Base-by-base conservation (phyloP, 2,329 filamentous ascomycete species). In the Fusarium ramigenum region DNA sequence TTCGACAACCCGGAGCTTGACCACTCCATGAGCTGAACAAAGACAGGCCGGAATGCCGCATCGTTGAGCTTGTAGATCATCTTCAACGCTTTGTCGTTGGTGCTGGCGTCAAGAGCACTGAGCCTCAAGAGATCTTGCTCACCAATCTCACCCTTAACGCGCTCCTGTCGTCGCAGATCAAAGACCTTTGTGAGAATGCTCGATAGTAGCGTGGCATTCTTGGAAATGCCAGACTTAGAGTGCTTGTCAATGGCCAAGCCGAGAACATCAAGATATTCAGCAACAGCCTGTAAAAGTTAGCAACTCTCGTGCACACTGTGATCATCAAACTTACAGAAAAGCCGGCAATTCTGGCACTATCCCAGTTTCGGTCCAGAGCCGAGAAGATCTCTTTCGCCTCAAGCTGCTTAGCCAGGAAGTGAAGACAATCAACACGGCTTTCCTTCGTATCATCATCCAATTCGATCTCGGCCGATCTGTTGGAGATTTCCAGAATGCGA, bases 21-120 rank as follows among this genome's bases (percentile, higher is more conserved):
- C 93, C 95, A 98, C 64, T 97, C 94, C 50, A 97, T 87, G n/a
- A 98, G 85, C 73, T 92, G 90, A 21, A 91, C 88, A 84, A 98
- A 99, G 71, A 99, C 91, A 2, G 96, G 97, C 18, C 95, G 89
- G 90, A 99, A 99, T 1, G 93, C 91, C 2, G 93, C 92, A 80
- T 99, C 96, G 83, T 98, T 98, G 70, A 99, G 89, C 86, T 98
- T 98, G 85, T 97, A 94, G 60, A 97, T 93, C 91, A 98, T 96
- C 82, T 94, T 93, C 66, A 99, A 89, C 0, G 92, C 90, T 18
- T 93, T 90, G 15, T 92, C 89, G 79, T 94, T 92, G 74, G 93
- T 79, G 16, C 86, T 85, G 4, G 85, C 83, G 79, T 97, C 94
- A 18, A 94, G 85, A 46, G 87, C 85, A 25, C 85, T 82, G 10